Evolutionary conservation across 768 basidiomycete genomes (phyloP), one percentile per base, ranked within the genome.

Genomic region (Fistulinella prunicolor): DNA sequence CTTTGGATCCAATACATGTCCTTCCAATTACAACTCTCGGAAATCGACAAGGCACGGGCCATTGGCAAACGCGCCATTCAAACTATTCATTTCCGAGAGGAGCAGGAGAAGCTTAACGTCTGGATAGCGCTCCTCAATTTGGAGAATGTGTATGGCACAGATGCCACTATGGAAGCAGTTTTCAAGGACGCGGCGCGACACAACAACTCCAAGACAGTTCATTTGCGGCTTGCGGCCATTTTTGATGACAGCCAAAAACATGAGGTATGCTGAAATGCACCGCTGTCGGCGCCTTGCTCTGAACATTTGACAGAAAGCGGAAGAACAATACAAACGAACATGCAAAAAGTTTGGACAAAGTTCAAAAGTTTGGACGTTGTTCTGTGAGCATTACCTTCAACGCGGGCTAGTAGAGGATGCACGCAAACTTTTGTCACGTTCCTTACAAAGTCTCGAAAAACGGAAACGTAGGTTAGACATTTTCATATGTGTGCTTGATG

Each of bases 1-100:
- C 78, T 98, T 28, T 99, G 96, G 96, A 85, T 99, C 49, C 94
- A 97, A 66, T 99, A 94, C 67, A 98, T 99, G 93, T 95, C 96
- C 9, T 95, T 97, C 81, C 92, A 94, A 60, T 75, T 98, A 10
- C 93, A 93, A 56, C 79, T 99, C n/a, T 91, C 94, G 24, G 95
- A 99, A 69, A 74, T 96, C 46, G 94, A 94, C 59, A 96, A 94
- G 68, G 96, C 95, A 13, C 80, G 93, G 37, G 85, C 88, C 63
- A 84, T 94, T 43, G 94, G 84, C 39, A 79, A 81, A 44, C 82
- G 90, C 20, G 95, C 94, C 5, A 74, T 97, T 38, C 75, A 80
- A 51, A 86, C 85, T 10, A 98, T 99, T 70, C 87, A 78, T 62
- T 97, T 95, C 74, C 81, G 95, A 36, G 96, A 99, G 68, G 96